Conservation (phyloP, 345 rosid genomes). For the Eucalyptus albens region DNA sequence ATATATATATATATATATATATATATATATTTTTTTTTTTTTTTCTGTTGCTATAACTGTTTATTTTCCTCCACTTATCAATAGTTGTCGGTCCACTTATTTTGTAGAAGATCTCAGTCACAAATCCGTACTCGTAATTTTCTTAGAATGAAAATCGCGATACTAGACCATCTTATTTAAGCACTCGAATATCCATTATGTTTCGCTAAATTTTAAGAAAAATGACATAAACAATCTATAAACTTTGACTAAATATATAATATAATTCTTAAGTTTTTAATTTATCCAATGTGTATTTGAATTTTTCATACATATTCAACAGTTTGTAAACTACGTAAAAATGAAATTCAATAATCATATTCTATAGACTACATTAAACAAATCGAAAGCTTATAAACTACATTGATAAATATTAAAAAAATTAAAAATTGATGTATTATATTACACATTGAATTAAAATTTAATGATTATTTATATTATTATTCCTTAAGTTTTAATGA, state of each 20-base stretch:
- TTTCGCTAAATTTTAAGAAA: too few relatives aligned
- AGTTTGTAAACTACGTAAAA: too few relatives aligned
- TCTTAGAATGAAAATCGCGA: background rate
- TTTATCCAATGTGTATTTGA: too few relatives aligned
- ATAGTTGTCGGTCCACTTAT: background rate
- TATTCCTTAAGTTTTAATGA: too few relatives aligned
- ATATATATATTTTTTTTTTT: background rate
- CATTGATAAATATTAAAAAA: too few relatives aligned
- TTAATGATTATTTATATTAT: too few relatives aligned
- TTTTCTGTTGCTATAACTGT: background rate
- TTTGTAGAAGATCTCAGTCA: background rate
- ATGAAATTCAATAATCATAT: too few relatives aligned
- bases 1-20: too few relatives aligned
- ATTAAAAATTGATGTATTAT: too few relatives aligned
- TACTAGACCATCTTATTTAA: background rate
- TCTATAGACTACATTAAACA: too few relatives aligned
- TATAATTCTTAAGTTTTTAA: rapidly evolving
- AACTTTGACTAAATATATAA: rapidly evolving
- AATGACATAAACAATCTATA: rapidly evolving
- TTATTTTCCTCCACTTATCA: background rate
- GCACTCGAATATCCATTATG: rapidly evolving
- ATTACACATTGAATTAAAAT: too few relatives aligned
- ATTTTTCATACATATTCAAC: rapidly evolving
- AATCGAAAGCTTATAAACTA: background rate
- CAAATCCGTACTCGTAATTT: background rate